phyloP scores from a whole-genome alignment of 495 filamentous ascomycete genomes.

The Xylaria cubensis region DNA sequence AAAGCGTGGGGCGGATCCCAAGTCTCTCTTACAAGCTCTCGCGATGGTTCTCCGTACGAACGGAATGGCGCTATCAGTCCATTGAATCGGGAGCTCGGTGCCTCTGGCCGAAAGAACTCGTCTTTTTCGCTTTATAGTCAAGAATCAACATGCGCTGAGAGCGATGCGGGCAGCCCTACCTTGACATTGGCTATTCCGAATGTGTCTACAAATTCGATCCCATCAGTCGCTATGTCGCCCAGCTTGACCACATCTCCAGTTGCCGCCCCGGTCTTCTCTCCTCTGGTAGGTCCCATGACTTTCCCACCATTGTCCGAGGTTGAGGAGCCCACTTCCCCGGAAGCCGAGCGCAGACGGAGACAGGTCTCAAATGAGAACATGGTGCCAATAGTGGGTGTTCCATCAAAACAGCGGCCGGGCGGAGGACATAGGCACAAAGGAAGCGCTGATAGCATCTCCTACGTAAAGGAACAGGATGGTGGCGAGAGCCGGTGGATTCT shows the following conservation, averaged over 20 bases:
- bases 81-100: slow-evolving; percentile 35
- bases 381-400: slow-evolving; percentile 28
- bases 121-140: slow-evolving; percentile 48
- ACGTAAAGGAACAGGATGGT: slow-evolving; percentile 56
- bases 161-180: slow-evolving; percentile 48
- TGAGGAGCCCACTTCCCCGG: slow-evolving; percentile 39
- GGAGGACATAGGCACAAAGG: slow-evolving; percentile 54
- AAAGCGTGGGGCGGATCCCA: slow-evolving; percentile 84
- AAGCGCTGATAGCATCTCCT: slow-evolving; percentile 65
- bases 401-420: slow-evolving; percentile 38
- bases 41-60: slow-evolving; percentile 64
- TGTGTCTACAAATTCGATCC: slow-evolving; percentile 33
- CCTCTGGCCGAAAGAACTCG: slow-evolving; percentile 45
- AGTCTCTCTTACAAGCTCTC: slow-evolving; percentile 68
- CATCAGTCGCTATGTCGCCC: slow-evolving; percentile 32
- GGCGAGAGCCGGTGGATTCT: slow-evolving; percentile 62
- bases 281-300: slow-evolving; percentile 31
- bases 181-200: slow-evolving; percentile 42
- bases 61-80: slow-evolving; percentile 45
- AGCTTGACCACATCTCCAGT: slow-evolving; percentile 29
- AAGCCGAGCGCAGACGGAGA: slow-evolving; percentile 21
- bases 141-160: slow-evolving; percentile 47
- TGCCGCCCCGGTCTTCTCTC: slow-evolving; percentile 36
- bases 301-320: slow-evolving; percentile 51
- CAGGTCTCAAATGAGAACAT: slow-evolving; percentile 27